These are phyloP conservation scores for Suillus alpinus DNA, from an alignment of 768 basidiomycete species.

Conservation along the genomic window DNA sequence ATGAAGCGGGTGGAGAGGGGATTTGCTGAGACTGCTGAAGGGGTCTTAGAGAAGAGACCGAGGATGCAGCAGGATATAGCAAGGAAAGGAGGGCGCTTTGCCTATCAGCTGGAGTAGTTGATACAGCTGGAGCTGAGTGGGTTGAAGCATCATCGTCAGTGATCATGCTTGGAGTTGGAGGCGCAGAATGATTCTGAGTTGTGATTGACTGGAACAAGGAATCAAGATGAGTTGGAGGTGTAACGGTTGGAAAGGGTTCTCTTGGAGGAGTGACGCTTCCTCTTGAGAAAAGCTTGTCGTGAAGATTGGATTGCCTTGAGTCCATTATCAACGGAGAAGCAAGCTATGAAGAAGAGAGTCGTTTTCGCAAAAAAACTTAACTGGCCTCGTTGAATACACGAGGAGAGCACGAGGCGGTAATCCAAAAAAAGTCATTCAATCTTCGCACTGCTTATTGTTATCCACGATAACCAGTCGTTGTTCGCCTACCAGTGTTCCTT, in stretches of 20 bases:
- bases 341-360: not conserved
- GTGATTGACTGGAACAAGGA: constrained; percentile 62
- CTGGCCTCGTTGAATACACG: constrained; percentile 29
- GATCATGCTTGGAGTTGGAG: constrained; percentile 41
- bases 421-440: not conserved
- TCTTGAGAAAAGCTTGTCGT: constrained; percentile 50
- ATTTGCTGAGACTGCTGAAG: constrained; percentile 49
- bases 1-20: constrained; percentile 65
- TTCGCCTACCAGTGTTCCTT: too few relatives aligned
- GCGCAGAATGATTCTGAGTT: constrained; percentile 44
- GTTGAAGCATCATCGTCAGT: constrained; percentile 41
- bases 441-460: not conserved
- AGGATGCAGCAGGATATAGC: constrained; percentile 49
- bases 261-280: constrained; percentile 50
- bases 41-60: constrained; percentile 25
- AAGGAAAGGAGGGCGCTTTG: constrained; percentile 76
- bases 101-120: constrained; percentile 50
- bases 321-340: not conserved
- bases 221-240: constrained; percentile 62
- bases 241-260: constrained; percentile 30
- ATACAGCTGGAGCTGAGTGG: constrained; percentile 27
- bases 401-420: constrained; percentile 9
- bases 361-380: not conserved
- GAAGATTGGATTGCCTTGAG: constrained; percentile 2
- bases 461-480: too few relatives aligned